Evolutionary conservation across 768 basidiomycete genomes (phyloP), one percentile per base, ranked within the genome.

Genomic region (Xanthoconium stramineum): DNA sequence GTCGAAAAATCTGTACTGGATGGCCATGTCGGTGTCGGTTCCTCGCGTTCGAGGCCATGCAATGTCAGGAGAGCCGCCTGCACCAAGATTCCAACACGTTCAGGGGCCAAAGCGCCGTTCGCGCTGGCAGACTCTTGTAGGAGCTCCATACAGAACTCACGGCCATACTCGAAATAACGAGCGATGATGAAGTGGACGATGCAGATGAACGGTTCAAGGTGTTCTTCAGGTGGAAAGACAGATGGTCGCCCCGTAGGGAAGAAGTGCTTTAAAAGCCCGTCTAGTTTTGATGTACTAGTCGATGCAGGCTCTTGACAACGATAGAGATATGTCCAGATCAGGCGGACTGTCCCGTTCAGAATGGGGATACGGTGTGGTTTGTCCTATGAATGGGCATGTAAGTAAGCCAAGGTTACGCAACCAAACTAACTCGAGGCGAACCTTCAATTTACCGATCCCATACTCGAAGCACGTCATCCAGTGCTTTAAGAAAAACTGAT

Each of bases 321-420:
- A 67, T 92, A 95, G n/a, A 97, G 77, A 70, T 97, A 98, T 3
- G 94, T 91, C 95, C 94, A 98, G 35, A 94, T 74, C 40, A 97
- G 72, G 10, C 95, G 85, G 59, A 93, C 68, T 53, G 90, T 82
- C 13, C 91, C 90, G 61, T 94, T 95, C 74, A 95, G 77, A 20
- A 91, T 80, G 3, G 83, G 78, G 0, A 82, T 75, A 13, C 93
- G 83, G 53, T 80, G 78, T 1, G 84, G 77, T 60, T 88, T 89
- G 63, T 97, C 94, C 93, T 96, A 55, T n/a, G 17, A 42, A 48
- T 3, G 9, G 12, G 20, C 1, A 30, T 35, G 11, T 47, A 30
- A 61, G 43, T 58, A 55, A 58, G 42, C 51, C n/a, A 24, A 36
- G n/a, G 6, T 24, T 14, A 37, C 20, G n/a, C 17, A 38, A 51